Evolutionary conservation across 768 basidiomycete genomes (phyloP).

Genomic region (Dacryopinax spathularia): DNA sequence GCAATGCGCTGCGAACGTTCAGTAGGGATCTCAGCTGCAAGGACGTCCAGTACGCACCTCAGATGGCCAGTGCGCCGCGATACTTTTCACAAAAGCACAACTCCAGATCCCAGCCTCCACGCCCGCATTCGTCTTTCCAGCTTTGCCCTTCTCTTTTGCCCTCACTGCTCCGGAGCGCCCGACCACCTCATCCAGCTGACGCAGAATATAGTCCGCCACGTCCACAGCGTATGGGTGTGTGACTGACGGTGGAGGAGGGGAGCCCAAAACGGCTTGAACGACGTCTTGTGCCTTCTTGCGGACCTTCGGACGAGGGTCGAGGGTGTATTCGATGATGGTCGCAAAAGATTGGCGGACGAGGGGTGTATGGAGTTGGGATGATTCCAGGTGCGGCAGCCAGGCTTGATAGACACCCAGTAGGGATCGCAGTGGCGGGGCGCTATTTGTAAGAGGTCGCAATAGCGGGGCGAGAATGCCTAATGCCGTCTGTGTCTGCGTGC

Average conservation of each 20-base stretch:
- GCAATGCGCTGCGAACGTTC: conserved; percentile 44
- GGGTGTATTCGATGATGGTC: conserved; percentile 62
- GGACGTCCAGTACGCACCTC: conserved; percentile 41
- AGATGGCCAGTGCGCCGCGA: conserved; percentile 26
- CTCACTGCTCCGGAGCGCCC: conserved; percentile 50
- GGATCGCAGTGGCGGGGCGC: conserved; percentile 74
- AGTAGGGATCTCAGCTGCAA: conserved; percentile 34
- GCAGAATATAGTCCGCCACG: conserved; percentile 53
- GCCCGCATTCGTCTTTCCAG: conserved; percentile 33
- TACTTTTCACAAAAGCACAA: conserved; percentile 42
- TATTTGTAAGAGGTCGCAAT: conserved; percentile 47
- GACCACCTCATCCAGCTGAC: conserved; percentile 25
- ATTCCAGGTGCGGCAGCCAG: conserved; percentile 56
- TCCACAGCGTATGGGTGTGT: conserved; percentile 76
- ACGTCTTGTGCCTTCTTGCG: conserved; percentile 80
- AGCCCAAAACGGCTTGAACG: conserved; percentile 57
- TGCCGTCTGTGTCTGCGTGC: conserved; percentile 55
- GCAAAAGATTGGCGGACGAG: conserved; percentile 68
- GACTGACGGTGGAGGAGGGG: conserved; percentile 60
- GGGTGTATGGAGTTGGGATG: conserved; percentile 47
- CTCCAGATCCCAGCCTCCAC: conserved; percentile 66
- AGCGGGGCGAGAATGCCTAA: conserved; percentile 64
- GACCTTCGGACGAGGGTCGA: conserved; percentile 88
- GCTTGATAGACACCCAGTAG: conserved; percentile 63
- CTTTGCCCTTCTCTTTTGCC: conserved; percentile 40